Evolutionary conservation across 139 green algal genomes (phyloP).

Genomic region (Volvox africanus): DNA sequence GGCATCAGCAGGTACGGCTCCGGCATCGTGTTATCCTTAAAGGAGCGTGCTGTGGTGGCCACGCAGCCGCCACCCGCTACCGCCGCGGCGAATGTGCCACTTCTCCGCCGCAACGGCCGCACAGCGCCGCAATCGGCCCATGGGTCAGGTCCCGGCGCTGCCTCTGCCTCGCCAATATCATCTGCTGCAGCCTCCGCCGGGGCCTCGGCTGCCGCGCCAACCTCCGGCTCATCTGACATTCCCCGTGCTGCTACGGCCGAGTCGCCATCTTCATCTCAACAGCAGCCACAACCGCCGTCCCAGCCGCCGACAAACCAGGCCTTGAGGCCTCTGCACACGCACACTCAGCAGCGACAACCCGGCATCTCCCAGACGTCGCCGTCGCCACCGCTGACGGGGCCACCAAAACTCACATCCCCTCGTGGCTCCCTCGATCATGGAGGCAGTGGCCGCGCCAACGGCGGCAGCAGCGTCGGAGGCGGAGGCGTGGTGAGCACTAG

Average conservation of each 20-base stretch:
- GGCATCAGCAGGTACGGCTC: conserved; percentile 13
- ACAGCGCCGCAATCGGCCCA: not conserved
- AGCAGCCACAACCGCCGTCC: not conserved
- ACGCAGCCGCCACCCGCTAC: not conserved
- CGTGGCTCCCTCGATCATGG: not conserved
- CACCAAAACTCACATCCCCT: not conserved
- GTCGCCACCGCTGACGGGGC: not conserved
- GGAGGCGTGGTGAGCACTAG: not conserved
- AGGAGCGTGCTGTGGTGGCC: not conserved
- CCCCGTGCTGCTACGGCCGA: not conserved
- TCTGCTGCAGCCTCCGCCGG: not conserved
- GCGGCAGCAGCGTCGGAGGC: not conserved
- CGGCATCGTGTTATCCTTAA: conserved; percentile 28
- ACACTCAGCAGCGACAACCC: not conserved
- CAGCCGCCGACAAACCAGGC: not conserved
- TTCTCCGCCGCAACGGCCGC: conserved; percentile 20
- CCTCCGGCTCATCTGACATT: not conserved
- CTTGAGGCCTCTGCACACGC: not conserved
- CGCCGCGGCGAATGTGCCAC: not conserved
- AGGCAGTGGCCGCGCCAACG: not conserved
- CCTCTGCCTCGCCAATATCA: not conserved
- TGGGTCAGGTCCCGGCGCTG: not conserved
- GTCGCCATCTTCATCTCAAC: not conserved
- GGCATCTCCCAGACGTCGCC: not conserved
- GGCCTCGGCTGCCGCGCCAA: not conserved